Conservation (phyloP, 768 basidiomycete species). For the Rhizopogon rudus region DNA sequence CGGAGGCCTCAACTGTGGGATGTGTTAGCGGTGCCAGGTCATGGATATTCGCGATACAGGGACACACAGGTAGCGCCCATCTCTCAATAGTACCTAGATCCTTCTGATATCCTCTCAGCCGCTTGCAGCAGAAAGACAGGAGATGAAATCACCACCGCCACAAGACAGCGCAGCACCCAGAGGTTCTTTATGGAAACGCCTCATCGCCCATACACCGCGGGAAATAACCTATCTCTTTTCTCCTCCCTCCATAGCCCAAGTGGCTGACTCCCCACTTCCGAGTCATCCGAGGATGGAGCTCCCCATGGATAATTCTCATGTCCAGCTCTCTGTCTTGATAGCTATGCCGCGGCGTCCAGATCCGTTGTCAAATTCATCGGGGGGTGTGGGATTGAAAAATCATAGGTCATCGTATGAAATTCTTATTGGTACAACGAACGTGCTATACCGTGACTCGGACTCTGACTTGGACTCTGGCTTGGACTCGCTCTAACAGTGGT, state of each 20-base stretch:
- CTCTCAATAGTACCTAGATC: constrained; percentile 13
- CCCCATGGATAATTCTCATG: constrained; percentile 12
- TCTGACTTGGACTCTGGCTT: background rate
- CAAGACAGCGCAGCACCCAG: constrained; percentile 4
- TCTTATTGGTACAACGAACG: constrained; percentile 21
- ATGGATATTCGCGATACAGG: constrained; percentile 7
- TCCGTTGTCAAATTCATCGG: background rate
- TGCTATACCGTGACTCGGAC: constrained; percentile 9
- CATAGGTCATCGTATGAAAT: constrained; percentile 12
- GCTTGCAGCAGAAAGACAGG: constrained; percentile 13
- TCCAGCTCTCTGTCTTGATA: constrained; percentile 24
- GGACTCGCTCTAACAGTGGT: constrained; percentile 8
- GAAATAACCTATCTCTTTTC: constrained; percentile 25
- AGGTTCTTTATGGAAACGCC: constrained; percentile 17
- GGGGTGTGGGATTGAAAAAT: background rate
- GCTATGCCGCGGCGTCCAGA: constrained; percentile 20
- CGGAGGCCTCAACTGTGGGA: constrained; percentile 21
- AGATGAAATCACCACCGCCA: background rate
- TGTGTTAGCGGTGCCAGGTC: constrained; percentile 8
- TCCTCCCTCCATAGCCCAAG: background rate
- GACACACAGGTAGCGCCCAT: constrained; percentile 17
- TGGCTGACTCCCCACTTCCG: background rate
- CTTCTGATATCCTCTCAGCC: constrained; percentile 13
- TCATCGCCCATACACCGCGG: constrained; percentile 14
- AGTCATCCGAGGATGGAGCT: constrained; percentile 1